These are phyloP conservation scores for Orobanche coerulescens DNA, from an alignment of 257 asterid genomes.

Conservation along the genomic window DNA sequence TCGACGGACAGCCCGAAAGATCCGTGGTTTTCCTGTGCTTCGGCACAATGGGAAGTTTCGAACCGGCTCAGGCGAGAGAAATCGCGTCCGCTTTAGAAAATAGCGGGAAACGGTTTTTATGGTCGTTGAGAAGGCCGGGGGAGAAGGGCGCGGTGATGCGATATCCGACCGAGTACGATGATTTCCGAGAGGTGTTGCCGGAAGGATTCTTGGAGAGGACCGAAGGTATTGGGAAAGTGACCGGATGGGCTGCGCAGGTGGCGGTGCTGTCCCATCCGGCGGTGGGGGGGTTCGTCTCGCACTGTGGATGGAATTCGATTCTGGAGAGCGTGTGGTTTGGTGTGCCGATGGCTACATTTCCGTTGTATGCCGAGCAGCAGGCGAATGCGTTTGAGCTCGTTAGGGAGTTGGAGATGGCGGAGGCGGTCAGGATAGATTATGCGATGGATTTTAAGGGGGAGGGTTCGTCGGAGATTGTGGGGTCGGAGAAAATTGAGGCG, in stretches of 20 bases:
- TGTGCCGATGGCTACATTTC: constrained; percentile 45
- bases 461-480: constrained; percentile 26
- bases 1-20: constrained; percentile 26
- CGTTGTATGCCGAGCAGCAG: constrained; percentile 46
- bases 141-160: neutral
- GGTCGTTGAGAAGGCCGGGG: constrained; percentile 31
- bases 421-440: constrained; percentile 31
- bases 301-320: constrained; percentile 51
- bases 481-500: constrained; percentile 28
- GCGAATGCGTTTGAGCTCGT: constrained; percentile 39
- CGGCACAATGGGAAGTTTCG: constrained; percentile 26
- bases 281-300: constrained; percentile 50
- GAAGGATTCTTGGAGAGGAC: constrained; percentile 32
- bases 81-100: constrained; percentile 27
- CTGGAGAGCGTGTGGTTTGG: constrained; percentile 53
- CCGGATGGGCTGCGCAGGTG: constrained; percentile 46
- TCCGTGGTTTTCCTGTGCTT: constrained; percentile 37
- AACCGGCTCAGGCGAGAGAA: constrained; percentile 23
- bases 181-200: constrained; percentile 22
- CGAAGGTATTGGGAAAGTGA: constrained; percentile 26
- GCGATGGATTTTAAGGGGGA: constrained; percentile 9
- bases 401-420: constrained; percentile 37
- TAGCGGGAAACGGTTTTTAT: constrained; percentile 33
- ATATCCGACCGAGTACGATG: neutral
- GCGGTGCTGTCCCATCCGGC: constrained; percentile 36